A percentile compares a stretch with the other conserved stretches of the same genome.
Conservation (phyloP, 139 green algal species). For the Astrephomene gubernaculifera region DNA sequence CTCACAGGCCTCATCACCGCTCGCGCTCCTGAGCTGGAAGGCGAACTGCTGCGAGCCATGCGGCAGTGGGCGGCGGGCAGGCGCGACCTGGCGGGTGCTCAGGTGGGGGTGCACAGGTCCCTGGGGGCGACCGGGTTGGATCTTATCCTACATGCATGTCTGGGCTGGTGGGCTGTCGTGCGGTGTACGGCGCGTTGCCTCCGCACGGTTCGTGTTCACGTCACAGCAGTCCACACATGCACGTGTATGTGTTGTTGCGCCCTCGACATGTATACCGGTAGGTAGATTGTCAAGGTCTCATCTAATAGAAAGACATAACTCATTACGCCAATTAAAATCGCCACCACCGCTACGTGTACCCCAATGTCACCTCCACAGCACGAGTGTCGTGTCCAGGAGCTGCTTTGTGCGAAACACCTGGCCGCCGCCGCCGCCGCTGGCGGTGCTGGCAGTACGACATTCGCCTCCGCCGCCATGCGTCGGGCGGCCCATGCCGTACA, state of each 20-base stretch:
- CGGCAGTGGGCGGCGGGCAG: background rate
- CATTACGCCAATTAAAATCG: too few species aligned
- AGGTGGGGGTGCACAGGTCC: constrained; percentile 24
- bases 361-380: constrained; percentile 7
- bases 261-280: too few species aligned
- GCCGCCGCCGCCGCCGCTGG: constrained; percentile 13
- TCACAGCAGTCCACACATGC: too few species aligned
- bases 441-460: background rate
- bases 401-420: constrained; percentile 38
- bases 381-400: constrained; percentile 28
- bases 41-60: constrained; percentile 20
- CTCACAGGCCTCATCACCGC: constrained; percentile 2
- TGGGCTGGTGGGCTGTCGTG: too few species aligned
- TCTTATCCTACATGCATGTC: too few species aligned
- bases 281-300: too few species aligned
- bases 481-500: constrained; percentile 44
- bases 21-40: constrained; percentile 15
- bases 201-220: too few species aligned
- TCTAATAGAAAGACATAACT: too few species aligned
- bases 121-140: too few species aligned
- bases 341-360: too few species aligned
- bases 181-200: too few species aligned
- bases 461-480: background rate
- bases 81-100: background rate
- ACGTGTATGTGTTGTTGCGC: too few species aligned